phyloP scores from a whole-genome alignment of 2,329 filamentous ascomycete genomes.

The Helicocarpus griseus region DNA sequence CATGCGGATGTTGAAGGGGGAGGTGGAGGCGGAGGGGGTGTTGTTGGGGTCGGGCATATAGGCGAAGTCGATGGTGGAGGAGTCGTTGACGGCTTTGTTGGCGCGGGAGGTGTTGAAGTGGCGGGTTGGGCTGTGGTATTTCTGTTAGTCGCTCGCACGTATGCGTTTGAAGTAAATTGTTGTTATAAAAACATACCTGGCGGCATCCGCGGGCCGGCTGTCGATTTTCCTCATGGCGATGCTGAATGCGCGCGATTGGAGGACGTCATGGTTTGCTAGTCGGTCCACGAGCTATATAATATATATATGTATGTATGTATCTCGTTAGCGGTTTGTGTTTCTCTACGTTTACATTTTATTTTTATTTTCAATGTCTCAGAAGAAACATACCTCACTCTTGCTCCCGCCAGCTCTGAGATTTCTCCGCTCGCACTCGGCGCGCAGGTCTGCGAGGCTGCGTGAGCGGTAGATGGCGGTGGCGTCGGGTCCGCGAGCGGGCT shows the following conservation, averaged over 20 bases:
- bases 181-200: conserved; percentile 2
- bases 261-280: conserved; percentile 43
- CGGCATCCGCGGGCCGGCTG: conserved; percentile 27
- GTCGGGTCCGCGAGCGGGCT: conserved; percentile 41
- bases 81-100: conserved; percentile 47
- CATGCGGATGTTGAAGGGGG: conserved; percentile 33
- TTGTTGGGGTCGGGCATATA: conserved; percentile 47
- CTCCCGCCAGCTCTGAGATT: conserved; percentile 38
- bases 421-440: conserved; percentile 42
- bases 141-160: not conserved
- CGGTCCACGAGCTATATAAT: conserved; percentile 39
- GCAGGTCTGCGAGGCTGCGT: conserved; percentile 42
- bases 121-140: conserved; percentile 25
- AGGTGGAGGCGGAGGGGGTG: conserved; percentile 17
- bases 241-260: conserved; percentile 45
- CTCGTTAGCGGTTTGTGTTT: too few relatives aligned
- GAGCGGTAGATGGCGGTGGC: conserved; percentile 43
- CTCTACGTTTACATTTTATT: too few relatives aligned
- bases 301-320: too few relatives aligned
- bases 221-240: conserved; percentile 44
- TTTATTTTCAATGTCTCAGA: too few relatives aligned
- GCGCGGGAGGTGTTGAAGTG: conserved; percentile 54
- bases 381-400: conserved; percentile 40
- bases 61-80: conserved; percentile 54
- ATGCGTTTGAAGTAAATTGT: conserved; percentile 11